Evolutionary conservation across 345 rosid genomes (phyloP), one percentile per base, ranked within the genome.

Genomic region (Pseudoturritis turrita): DNA sequence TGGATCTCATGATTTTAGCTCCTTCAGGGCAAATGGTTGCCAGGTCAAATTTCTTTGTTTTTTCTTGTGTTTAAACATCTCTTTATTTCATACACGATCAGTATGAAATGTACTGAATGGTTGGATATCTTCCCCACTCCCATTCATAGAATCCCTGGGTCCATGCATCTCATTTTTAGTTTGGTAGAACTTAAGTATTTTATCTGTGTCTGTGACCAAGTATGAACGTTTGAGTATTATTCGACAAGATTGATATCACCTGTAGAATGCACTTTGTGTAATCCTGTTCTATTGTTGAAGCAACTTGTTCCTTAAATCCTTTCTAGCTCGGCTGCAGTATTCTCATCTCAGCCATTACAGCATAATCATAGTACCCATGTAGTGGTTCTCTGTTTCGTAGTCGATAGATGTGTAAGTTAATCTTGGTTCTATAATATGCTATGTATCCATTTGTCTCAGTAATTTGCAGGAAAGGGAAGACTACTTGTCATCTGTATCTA

Each of bases 11-110:
- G 97, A 94, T 81, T 94, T 94, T 77, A 94, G 96, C 79, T 91
- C 98, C 83, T 94, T 94, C 84, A 82, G 97, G 81, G 96, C 97
- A 63, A 26, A 91, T 74, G 89, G 95, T 81, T 91, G 98, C 78
- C 95, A 89, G 95, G 97, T 75, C 44, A 52, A 53, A 2, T 35
- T 85, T 77, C 56, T 78, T 53, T 52, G 40, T 68, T 47, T 18
- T 62, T 59, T 62, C 43, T 23, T 55, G 18, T 53, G 7, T 10
- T 22, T 37, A 25, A 57, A 55, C 7, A 29, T 49, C 23, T 65
- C 26, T 57, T 37, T 39, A 19, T 58, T 11, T 46, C 26, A 36
- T 66, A 17, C 36, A 57, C 33, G 13, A 72, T 40, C 51, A 63
- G 33, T 65, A 72, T 60, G 35, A 26, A 35, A 45, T 56, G 59